phyloP scores from a whole-genome alignment of 768 basidiomycete species.

The Kwoniella pini region DNA sequence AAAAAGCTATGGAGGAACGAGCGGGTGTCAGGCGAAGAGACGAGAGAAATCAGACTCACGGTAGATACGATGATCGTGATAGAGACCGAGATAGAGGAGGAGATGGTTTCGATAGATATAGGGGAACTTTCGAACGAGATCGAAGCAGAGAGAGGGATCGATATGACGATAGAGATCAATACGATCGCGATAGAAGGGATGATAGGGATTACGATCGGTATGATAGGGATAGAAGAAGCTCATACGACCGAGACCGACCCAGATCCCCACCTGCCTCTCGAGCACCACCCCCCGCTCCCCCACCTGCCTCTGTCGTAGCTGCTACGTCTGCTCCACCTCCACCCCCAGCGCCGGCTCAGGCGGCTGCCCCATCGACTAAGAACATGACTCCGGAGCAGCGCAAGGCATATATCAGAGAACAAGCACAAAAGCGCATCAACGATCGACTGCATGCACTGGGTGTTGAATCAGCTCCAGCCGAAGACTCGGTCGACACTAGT shows the following conservation, averaged over 20 bases:
- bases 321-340: constrained; percentile 61
- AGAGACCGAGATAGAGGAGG: constrained; percentile 57
- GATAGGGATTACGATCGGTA: constrained; percentile 56
- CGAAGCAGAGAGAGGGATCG: constrained; percentile 28
- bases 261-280: constrained; percentile 54
- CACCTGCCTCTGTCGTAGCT: constrained; percentile 37
- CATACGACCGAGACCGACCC: constrained; percentile 57
- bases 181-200: constrained; percentile 54
- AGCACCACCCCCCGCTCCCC: constrained; percentile 57
- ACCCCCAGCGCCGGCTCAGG: constrained; percentile 57
- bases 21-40: constrained; percentile 79
- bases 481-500: constrained; percentile 64
- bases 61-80: constrained; percentile 57
- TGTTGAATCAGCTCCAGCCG: constrained; percentile 57
- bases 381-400: constrained; percentile 84
- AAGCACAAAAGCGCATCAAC: constrained; percentile 78
- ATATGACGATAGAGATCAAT: constrained; percentile 55
- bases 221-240: constrained; percentile 56
- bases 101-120: constrained; percentile 24
- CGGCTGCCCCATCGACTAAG: constrained; percentile 60
- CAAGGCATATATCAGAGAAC: constrained; percentile 70
- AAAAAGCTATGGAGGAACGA: constrained; percentile 73
- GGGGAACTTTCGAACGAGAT: constrained; percentile 36
- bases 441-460: constrained; percentile 85
- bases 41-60: constrained; percentile 67